Evolutionary conservation across 2,329 filamentous ascomycete species (phyloP).

Genomic region (Hypoxylon sp.): DNA sequence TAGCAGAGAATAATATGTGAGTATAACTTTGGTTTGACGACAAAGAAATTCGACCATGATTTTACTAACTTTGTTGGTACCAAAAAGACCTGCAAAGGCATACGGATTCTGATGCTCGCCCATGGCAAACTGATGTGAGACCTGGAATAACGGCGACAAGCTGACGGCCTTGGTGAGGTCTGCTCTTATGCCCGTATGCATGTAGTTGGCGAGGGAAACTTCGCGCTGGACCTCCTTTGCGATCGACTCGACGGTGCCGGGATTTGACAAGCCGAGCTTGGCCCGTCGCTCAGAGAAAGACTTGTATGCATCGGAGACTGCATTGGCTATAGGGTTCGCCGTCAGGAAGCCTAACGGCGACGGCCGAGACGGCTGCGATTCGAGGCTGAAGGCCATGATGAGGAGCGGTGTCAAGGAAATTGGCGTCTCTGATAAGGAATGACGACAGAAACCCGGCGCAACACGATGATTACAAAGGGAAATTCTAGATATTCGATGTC

Average conservation of each 20-base stretch:
- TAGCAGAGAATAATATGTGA: slow-evolving; percentile 55
- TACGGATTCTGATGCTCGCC: slow-evolving; percentile 94
- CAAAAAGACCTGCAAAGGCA: slow-evolving; percentile 93
- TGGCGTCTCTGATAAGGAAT: slow-evolving; percentile 45
- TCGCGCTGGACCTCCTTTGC: slow-evolving; percentile 94
- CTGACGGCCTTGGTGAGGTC: slow-evolving; percentile 98
- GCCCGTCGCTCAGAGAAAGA: slow-evolving; percentile 88
- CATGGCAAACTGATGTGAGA: slow-evolving; percentile 96
- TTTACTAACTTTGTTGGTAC: slow-evolving; percentile 84
- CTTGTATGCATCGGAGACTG: slow-evolving; percentile 81
- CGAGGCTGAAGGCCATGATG: slow-evolving; percentile 64
- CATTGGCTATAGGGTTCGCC: slow-evolving; percentile 78
- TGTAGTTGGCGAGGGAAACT: slow-evolving; percentile 95
- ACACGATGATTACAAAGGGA: neutral
- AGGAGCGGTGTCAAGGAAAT: slow-evolving; percentile 46
- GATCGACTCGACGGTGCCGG: slow-evolving; percentile 90
- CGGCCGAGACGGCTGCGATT: slow-evolving; percentile 51
- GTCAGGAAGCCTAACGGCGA: slow-evolving; percentile 75
- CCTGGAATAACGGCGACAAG: slow-evolving; percentile 93
- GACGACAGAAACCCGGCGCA: slow-evolving; percentile 43
- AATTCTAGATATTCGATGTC: neutral
- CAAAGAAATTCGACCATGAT: slow-evolving; percentile 25
- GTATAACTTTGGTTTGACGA: slow-evolving; percentile 6
- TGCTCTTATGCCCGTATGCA: slow-evolving; percentile 95
- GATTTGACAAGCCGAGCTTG: slow-evolving; percentile 89